Conservation (phyloP, 306 rosid genomes). For the Quercus ilex region DNA sequence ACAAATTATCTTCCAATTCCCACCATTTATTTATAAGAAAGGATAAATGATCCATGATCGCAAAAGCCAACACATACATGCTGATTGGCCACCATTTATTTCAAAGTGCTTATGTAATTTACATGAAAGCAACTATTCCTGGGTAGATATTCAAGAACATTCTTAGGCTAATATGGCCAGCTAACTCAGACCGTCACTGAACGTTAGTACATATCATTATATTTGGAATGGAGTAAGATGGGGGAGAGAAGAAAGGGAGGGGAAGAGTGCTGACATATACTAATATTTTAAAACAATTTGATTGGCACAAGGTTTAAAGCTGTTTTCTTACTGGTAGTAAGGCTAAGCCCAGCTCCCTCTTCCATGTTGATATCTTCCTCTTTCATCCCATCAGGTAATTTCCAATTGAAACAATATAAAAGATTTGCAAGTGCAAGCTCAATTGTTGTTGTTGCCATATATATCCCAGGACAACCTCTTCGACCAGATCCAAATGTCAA, state of each 20-base stretch:
- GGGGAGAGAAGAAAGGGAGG: no score
- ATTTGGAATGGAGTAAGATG: no score
- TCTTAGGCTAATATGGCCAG: neutral
- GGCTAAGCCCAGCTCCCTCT: constrained; percentile 21
- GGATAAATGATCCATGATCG: neutral
- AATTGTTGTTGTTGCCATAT: constrained; percentile 21
- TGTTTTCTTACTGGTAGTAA: constrained; percentile 30
- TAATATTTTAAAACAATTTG: neutral
- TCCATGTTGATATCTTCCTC: constrained; percentile 43
- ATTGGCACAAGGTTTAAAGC: constrained; percentile 30
- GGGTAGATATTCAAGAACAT: neutral
- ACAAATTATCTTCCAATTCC: neutral
- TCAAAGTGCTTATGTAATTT: neutral
- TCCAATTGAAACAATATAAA: constrained; percentile 41
- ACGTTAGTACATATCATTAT: no score
- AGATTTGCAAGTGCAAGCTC: constrained; percentile 43
- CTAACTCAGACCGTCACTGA: neutral
- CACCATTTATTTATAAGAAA: neutral
- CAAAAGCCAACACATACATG: neutral
- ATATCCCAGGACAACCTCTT: constrained; percentile 38
- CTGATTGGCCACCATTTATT: neutral
- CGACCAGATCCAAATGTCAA: constrained; percentile 54
- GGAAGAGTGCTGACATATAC: neutral
- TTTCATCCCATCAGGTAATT: constrained; percentile 33
- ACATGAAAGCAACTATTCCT: no score